phyloP scores from a whole-genome alignment of 2,329 filamentous ascomycete species.

The Colletotrichum tofieldiae region DNA sequence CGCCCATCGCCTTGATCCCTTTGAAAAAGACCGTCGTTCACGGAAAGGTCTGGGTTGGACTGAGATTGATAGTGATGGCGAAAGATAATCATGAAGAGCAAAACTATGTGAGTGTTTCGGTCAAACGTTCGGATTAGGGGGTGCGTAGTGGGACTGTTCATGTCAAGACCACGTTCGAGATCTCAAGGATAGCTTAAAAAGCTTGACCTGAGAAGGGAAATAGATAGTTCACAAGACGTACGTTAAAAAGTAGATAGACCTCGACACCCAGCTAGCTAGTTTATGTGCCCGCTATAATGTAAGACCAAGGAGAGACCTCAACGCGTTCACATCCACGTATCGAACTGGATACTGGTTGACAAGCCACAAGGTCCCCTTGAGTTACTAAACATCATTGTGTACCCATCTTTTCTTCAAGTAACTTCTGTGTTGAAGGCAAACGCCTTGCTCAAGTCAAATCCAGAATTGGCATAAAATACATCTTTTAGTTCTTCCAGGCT shows the following conservation, averaged over 20 bases:
- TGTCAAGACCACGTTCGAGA: slow-evolving; percentile 28
- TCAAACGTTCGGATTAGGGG: slow-evolving; percentile 32
- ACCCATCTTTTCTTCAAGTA: too few relatives aligned
- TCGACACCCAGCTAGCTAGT: background rate
- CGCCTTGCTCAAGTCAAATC: too few relatives aligned
- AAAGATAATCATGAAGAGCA: slow-evolving; percentile 42
- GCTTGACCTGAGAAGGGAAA: too few relatives aligned
- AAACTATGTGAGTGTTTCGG: slow-evolving; percentile 22
- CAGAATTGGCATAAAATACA: background rate
- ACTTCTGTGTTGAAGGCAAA: too few relatives aligned
- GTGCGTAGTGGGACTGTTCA: background rate
- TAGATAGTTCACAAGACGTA: too few relatives aligned
- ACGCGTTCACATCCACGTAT: too few relatives aligned
- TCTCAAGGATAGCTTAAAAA: slow-evolving; percentile 1
- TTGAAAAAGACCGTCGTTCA: slow-evolving; percentile 40
- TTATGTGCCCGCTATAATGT: too few relatives aligned
- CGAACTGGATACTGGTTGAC: too few relatives aligned
- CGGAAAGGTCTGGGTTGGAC: slow-evolving; percentile 44
- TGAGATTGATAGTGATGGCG: slow-evolving; percentile 44
- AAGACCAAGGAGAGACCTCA: too few relatives aligned
- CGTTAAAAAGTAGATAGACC: background rate
- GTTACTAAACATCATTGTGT: too few relatives aligned
- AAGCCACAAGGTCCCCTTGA: too few relatives aligned
- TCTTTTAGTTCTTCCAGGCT: background rate
- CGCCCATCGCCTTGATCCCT: slow-evolving; percentile 40